Conservation (phyloP, 352 stramenopile genomes). For the Phytophthora foliorum region DNA sequence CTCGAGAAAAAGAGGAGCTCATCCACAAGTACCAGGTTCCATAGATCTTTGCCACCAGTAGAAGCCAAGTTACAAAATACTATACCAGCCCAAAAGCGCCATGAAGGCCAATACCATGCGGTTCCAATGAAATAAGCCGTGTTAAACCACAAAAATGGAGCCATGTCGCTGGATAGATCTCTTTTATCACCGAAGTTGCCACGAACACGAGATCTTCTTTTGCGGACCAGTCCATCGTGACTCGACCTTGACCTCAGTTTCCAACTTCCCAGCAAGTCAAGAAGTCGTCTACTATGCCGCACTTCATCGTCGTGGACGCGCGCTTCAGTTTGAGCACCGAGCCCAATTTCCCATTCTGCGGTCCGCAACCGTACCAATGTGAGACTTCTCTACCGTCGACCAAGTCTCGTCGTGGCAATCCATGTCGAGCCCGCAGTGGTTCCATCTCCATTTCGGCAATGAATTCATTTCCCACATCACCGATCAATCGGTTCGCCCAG, state of each 20-base stretch:
- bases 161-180: slow-evolving; percentile 34
- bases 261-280: slow-evolving; percentile 14
- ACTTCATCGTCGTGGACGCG: slow-evolving; percentile 41
- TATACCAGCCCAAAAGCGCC: slow-evolving; percentile 23
- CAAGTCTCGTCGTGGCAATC: slow-evolving; percentile 15
- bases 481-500: slow-evolving; percentile 36
- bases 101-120: not conserved
- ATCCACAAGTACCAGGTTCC: slow-evolving; percentile 19
- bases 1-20: not conserved
- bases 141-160: slow-evolving; percentile 23
- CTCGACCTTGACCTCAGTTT: slow-evolving; percentile 14
- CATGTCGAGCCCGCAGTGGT: slow-evolving; percentile 30
- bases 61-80: not conserved
- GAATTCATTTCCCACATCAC: slow-evolving; percentile 13
- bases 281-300: slow-evolving; percentile 20
- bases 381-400: not conserved
- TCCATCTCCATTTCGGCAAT: slow-evolving; percentile 36
- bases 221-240: slow-evolving; percentile 9
- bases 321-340: slow-evolving; percentile 35
- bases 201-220: slow-evolving; percentile 23
- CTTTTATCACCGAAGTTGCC: slow-evolving; percentile 7
- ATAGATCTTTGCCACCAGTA: not conserved
- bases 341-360: not conserved
- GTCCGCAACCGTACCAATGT: not conserved
- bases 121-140: not conserved